Percentiles rank a stretch among this genome's conserved stretches.
These are phyloP conservation scores for Eremothecium sinecaudum DNA, from an alignment of 1,139 yeast genomes.

Conservation along the genomic window DNA sequence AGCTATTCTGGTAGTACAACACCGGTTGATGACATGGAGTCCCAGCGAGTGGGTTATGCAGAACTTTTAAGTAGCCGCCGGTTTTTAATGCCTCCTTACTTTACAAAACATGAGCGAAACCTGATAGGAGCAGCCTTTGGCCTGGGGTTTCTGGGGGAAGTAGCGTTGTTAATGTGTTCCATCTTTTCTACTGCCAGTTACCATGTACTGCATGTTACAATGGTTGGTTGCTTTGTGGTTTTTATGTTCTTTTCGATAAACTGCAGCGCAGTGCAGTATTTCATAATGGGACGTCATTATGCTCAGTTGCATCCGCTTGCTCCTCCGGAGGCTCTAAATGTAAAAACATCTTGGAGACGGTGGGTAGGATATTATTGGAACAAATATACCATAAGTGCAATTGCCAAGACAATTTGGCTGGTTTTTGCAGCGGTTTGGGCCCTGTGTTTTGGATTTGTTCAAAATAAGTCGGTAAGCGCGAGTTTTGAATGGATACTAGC, in stretches of 20 bases:
- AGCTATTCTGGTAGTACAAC: neutral
- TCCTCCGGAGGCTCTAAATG: slow-evolving; percentile 13
- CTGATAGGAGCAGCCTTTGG: slow-evolving; percentile 30
- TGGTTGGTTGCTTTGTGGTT: slow-evolving; percentile 69
- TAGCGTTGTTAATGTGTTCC: slow-evolving; percentile 67
- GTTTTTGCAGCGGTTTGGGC: slow-evolving; percentile 62
- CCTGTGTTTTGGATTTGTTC: slow-evolving; percentile 50
- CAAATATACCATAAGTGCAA: slow-evolving; percentile 43
- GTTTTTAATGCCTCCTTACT: slow-evolving; percentile 33
- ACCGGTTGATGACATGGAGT: neutral
- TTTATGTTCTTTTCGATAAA: slow-evolving; percentile 56
- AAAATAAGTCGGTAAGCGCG: slow-evolving; percentile 39
- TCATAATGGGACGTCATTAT: slow-evolving; percentile 51
- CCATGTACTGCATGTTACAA: slow-evolving; percentile 53
- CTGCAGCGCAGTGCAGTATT: slow-evolving; percentile 51
- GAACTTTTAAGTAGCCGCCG: slow-evolving; percentile 11
- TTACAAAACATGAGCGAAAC: slow-evolving; percentile 32
- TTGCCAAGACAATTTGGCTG: slow-evolving; percentile 57
- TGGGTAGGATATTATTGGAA: slow-evolving; percentile 23
- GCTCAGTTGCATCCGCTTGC: slow-evolving; percentile 28
- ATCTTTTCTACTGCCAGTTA: slow-evolving; percentile 59
- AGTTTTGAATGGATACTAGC: slow-evolving; percentile 76
- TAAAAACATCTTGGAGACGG: slow-evolving; percentile 28
- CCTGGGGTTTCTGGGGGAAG: slow-evolving; percentile 53
- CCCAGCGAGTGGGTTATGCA: slow-evolving; percentile 11